phyloP scores from a whole-genome alignment of 2,329 filamentous ascomycete species.

The Helminthosporium solani region DNA sequence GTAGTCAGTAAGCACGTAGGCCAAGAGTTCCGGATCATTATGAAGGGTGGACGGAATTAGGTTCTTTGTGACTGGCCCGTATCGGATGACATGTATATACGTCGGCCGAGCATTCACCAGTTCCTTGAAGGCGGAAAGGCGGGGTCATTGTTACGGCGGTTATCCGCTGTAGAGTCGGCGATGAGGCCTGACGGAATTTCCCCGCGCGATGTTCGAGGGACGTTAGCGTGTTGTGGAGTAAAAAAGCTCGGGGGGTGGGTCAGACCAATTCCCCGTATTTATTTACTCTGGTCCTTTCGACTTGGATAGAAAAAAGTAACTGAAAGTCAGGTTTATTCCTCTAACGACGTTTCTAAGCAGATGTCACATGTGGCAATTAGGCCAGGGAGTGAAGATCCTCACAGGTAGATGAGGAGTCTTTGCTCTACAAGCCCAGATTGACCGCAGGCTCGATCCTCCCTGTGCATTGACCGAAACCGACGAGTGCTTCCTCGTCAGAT shows the following conservation, averaged over 20 bases:
- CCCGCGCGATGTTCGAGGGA: constrained; percentile 6
- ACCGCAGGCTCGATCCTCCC: constrained; percentile 58
- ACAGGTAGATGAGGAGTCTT: no score
- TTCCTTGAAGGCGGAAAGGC: background rate
- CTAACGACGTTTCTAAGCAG: no score
- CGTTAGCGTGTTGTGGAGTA: no score
- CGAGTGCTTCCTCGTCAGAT: constrained; percentile 60
- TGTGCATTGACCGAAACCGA: constrained; percentile 74
- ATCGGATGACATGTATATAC: background rate
- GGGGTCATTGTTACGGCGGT: background rate
- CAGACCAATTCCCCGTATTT: no score
- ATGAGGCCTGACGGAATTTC: constrained; percentile 21
- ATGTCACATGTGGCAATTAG: no score
- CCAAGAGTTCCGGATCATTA: no score
- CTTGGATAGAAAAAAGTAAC: no score
- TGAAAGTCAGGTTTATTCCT: no score
- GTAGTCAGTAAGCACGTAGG: no score
- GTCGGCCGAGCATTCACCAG: background rate
- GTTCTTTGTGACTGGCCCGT: background rate
- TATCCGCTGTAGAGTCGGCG: constrained; percentile 5
- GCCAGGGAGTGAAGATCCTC: no score
- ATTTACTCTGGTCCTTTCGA: no score
- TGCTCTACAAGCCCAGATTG: constrained; percentile 19
- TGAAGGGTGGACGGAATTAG: background rate
- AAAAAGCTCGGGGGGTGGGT: no score